Percentiles rank a stretch among this genome's conserved stretches.
These are phyloP conservation scores for Yamadazyma blattariae DNA, from an alignment of 1,139 yeast species.

Conservation along the genomic window DNA sequence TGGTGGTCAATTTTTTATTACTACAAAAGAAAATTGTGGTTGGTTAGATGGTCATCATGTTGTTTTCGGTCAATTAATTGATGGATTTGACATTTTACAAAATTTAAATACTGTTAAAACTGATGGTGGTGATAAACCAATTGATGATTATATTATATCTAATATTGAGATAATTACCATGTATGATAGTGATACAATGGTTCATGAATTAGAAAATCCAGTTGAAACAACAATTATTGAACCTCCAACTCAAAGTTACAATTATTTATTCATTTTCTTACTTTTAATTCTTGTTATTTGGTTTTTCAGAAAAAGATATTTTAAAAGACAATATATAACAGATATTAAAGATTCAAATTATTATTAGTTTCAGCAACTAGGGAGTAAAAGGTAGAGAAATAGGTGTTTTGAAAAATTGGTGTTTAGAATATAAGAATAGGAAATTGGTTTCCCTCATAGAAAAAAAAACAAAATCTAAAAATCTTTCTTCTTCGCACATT, in stretches of 20 bases:
- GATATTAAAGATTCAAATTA: conserved; percentile 28
- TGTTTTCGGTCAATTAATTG: conserved; percentile 52
- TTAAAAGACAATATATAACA: conserved; percentile 23
- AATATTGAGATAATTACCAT: conserved; percentile 19
- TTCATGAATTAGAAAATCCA: conserved; percentile 8
- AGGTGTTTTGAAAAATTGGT: too few species aligned
- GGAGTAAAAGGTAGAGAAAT: neutral
- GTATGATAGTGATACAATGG: conserved; percentile 10
- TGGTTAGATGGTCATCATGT: conserved; percentile 57
- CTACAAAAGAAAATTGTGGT: conserved; percentile 23
- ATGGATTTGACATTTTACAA: conserved; percentile 37
- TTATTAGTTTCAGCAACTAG: conserved; percentile 13
- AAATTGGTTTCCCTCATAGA: too few species aligned
- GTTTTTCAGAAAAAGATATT: conserved; percentile 16
- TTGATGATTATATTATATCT: conserved; percentile 28
- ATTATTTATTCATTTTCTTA: conserved; percentile 18
- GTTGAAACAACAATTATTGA: conserved; percentile 10
- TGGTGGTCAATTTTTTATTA: conserved; percentile 43
- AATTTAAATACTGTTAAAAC: conserved; percentile 35
- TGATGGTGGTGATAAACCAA: conserved; percentile 38
- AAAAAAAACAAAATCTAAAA: too few species aligned
- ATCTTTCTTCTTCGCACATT: too few species aligned
- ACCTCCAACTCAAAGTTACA: conserved; percentile 12
- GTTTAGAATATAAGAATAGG: too few species aligned
- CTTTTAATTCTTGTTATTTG: conserved; percentile 14